These are phyloP conservation scores for Cryphonectria carpinicola DNA, from an alignment of 2,329 filamentous ascomycete genomes.

Conservation along the genomic window DNA sequence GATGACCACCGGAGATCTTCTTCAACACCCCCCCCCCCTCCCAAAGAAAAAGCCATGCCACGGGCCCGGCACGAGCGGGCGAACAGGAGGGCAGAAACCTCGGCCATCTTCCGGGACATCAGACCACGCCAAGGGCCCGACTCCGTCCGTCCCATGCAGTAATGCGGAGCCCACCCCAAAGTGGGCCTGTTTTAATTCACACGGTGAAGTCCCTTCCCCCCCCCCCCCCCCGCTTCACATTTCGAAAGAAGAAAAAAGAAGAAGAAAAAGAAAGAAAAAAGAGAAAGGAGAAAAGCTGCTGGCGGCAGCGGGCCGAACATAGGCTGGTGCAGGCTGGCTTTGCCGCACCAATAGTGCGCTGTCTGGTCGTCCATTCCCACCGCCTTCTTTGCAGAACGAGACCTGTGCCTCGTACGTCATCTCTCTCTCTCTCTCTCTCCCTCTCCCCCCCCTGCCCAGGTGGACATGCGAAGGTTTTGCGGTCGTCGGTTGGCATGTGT, in stretches of 20 bases:
- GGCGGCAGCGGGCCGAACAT: slow-evolving; percentile 1
- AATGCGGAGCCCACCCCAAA: neutral
- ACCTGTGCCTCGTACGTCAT: neutral
- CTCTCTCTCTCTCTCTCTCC: neutral
- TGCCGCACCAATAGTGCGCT: slow-evolving; percentile 1
- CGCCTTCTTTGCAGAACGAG: neutral
- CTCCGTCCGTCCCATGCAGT: slow-evolving; percentile 2
- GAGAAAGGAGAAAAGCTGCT: neutral
- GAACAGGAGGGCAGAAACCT: neutral
- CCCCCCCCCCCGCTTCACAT: neutral
- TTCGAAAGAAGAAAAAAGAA: too few species aligned
- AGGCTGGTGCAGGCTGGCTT: neutral
- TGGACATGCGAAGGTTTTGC: too few species aligned
- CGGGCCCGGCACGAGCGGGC: neutral
- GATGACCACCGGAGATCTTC: slow-evolving; percentile 4
- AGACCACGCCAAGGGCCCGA: neutral
- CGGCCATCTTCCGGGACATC: slow-evolving; percentile 7
- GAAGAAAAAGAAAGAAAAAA: too few species aligned
- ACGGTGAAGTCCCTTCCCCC: neutral
- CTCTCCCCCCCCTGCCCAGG: too few species aligned
- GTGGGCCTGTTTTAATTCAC: neutral
- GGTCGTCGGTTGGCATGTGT: neutral
- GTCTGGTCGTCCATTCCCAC: neutral
- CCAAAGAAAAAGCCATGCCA: neutral
- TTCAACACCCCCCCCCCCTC: too few species aligned